phyloP scores from a whole-genome alignment of 2,329 filamentous ascomycete genomes.

The Colletotrichum costaricense region DNA sequence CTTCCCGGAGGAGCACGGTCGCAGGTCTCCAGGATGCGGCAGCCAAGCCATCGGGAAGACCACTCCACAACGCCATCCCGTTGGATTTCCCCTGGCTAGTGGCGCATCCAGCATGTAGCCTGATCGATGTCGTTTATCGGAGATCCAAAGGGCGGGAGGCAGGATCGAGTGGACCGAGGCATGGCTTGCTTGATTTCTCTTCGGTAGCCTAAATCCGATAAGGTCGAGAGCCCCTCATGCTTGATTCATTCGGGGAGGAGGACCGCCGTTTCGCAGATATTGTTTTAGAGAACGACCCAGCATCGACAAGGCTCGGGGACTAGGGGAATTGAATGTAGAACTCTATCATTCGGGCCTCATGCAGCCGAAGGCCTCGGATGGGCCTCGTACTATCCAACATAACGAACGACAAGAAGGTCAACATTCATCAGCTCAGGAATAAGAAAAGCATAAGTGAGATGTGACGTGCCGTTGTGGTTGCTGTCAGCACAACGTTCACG shows the following conservation, averaged over 20 bases:
- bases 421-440: background rate
- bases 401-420: background rate
- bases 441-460: background rate
- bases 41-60: constrained; percentile 24
- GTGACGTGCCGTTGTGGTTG: background rate
- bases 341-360: background rate
- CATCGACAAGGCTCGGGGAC: constrained; percentile 8
- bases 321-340: background rate
- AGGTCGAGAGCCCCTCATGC: background rate
- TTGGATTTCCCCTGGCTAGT: background rate
- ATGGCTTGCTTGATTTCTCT: constrained; percentile 1
- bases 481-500: background rate
- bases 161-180: background rate
- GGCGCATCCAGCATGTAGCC: background rate
- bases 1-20: constrained; percentile 28
- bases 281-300: constrained; percentile 3
- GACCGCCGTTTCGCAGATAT: constrained; percentile 7
- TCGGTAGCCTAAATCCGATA: constrained; percentile 20
- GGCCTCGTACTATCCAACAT: background rate
- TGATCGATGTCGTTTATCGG: constrained; percentile 27
- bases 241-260: background rate
- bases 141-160: constrained; percentile 2
- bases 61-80: background rate
- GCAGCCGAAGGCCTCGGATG: background rate
- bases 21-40: constrained; percentile 11